Conservation (phyloP, 2,329 filamentous ascomycete species). For the Aspergillus aculeatus region DNA sequence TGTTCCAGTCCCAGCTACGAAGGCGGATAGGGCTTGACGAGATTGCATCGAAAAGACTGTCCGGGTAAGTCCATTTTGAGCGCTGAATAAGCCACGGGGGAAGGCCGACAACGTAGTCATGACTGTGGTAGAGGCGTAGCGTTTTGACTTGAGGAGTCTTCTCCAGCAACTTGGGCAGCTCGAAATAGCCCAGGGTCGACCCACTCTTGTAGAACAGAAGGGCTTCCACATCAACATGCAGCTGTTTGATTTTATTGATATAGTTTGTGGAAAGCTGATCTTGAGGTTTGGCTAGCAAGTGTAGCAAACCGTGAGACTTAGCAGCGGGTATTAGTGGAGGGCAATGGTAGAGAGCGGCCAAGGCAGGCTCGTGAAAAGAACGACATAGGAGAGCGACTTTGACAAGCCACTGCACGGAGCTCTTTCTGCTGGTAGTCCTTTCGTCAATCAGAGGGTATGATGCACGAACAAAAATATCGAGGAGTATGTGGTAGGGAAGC, state of each 20-base stretch:
- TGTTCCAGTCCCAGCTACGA: slow-evolving; percentile 58
- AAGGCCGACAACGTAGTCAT: slow-evolving; percentile 51
- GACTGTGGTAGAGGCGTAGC: slow-evolving; percentile 69
- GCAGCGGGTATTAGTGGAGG: slow-evolving; percentile 61
- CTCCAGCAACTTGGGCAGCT: slow-evolving; percentile 59
- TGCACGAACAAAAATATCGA: slow-evolving; percentile 68
- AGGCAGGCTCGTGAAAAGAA: slow-evolving; percentile 67
- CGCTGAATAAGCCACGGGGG: slow-evolving; percentile 28
- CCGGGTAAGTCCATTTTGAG: slow-evolving; percentile 67
- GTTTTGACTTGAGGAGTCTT: slow-evolving; percentile 66
- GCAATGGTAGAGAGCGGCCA: slow-evolving; percentile 69
- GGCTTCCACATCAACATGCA: slow-evolving; percentile 67
- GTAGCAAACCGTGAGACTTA: slow-evolving; percentile 50
- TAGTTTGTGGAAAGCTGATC: slow-evolving; percentile 61
- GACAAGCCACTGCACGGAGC: slow-evolving; percentile 58
- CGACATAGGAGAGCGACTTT: slow-evolving; percentile 62
- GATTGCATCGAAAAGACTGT: slow-evolving; percentile 64
- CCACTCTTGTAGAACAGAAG: slow-evolving; percentile 55
- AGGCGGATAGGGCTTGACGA: slow-evolving; percentile 49
- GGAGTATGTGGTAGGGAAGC: slow-evolving; percentile 67
- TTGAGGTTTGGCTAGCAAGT: slow-evolving; percentile 57
- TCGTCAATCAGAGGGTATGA: slow-evolving; percentile 56
- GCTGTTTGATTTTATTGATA: slow-evolving; percentile 65
- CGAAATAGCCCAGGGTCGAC: slow-evolving; percentile 54
- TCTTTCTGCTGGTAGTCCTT: slow-evolving; percentile 21